Percentiles rank a stretch among this genome's conserved stretches.
phyloP scores from a whole-genome alignment of 768 basidiomycete species.

The Fistulinella prunicolor region DNA sequence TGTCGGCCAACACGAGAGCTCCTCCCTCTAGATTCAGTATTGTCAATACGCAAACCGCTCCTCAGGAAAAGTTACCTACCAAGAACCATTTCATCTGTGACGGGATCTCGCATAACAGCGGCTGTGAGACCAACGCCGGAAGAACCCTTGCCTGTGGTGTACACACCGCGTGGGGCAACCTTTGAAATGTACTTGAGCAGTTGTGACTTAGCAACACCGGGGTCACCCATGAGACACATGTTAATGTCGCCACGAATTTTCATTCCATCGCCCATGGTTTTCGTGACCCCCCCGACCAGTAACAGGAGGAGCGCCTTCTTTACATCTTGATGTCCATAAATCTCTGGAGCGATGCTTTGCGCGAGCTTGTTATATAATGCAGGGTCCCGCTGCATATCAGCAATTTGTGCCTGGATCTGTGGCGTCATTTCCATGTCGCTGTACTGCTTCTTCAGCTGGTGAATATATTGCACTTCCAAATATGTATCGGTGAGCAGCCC shows the following conservation, averaged over 20 bases:
- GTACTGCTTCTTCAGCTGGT: constrained; percentile 98
- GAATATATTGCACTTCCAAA: constrained; percentile 85
- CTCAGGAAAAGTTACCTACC: constrained; percentile 51
- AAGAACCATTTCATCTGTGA: constrained; percentile 98
- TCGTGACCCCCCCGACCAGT: constrained; percentile 94
- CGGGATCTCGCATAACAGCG: constrained; percentile 98
- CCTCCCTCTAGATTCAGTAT: constrained; percentile 75
- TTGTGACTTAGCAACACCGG: constrained; percentile 98
- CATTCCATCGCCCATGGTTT: constrained; percentile 95
- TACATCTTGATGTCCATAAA: constrained; percentile 95
- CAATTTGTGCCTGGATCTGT: constrained; percentile 68
- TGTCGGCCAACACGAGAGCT: constrained; percentile 97
- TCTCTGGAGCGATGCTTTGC: constrained; percentile 95
- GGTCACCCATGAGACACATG: constrained; percentile 98
- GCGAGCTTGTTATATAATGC: constrained; percentile 86
- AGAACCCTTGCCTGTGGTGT: constrained; percentile 97
- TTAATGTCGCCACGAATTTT: constrained; percentile 98
- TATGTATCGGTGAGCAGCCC: constrained; percentile 97
- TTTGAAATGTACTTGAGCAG: constrained; percentile 97
- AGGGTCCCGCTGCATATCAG: constrained; percentile 67
- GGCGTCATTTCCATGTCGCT: constrained; percentile 91
- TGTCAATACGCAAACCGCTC: constrained; percentile 7
- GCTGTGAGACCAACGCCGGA: constrained; percentile 99
- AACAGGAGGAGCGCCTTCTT: constrained; percentile 93
- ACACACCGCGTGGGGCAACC: constrained; percentile 94